These are phyloP conservation scores for Micractinium conductrix DNA, from an alignment of 139 green algal genomes.

Conservation along the genomic window DNA sequence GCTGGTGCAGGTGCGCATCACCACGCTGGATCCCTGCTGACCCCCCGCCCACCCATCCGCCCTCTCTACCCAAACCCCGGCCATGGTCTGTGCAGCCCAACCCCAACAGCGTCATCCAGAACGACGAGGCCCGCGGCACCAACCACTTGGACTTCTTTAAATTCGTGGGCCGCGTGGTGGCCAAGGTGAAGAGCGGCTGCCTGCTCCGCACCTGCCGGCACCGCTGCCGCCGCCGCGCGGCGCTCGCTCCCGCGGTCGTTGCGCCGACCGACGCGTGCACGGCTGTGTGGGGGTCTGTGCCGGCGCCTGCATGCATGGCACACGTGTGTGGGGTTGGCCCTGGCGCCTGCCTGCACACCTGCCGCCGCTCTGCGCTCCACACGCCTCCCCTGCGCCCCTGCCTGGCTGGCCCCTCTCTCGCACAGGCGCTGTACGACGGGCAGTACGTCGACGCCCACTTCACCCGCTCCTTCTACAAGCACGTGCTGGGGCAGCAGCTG, in stretches of 20 bases:
- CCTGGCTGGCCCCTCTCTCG: too few species aligned
- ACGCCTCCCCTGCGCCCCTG: neutral
- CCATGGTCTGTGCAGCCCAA: slow-evolving; percentile 82
- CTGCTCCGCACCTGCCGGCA: too few species aligned
- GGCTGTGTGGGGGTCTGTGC: too few species aligned
- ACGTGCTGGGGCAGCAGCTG: slow-evolving; percentile 90
- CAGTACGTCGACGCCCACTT: slow-evolving; percentile 96
- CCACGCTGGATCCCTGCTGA: too few species aligned
- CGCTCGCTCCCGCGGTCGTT: too few species aligned
- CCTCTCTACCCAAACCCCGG: too few species aligned
- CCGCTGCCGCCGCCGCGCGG: too few species aligned
- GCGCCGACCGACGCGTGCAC: too few species aligned
- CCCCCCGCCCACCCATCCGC: neutral
- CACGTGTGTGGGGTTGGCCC: too few species aligned
- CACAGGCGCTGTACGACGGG: slow-evolving; percentile 91
- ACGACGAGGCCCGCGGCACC: slow-evolving; percentile 77
- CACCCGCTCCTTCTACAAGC: slow-evolving; percentile 99
- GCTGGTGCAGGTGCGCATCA: too few species aligned
- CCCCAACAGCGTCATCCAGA: slow-evolving; percentile 90
- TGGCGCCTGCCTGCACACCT: too few species aligned
- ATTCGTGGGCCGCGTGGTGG: slow-evolving; percentile 83
- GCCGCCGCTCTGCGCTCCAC: neutral
- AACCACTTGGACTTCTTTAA: slow-evolving; percentile 98
- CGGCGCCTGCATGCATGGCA: too few species aligned
- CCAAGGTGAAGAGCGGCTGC: slow-evolving; percentile 59